These are phyloP conservation scores for Mesembryanthemum crystallinum DNA, from an alignment of 148 eudicot species.

Conservation along the genomic window DNA sequence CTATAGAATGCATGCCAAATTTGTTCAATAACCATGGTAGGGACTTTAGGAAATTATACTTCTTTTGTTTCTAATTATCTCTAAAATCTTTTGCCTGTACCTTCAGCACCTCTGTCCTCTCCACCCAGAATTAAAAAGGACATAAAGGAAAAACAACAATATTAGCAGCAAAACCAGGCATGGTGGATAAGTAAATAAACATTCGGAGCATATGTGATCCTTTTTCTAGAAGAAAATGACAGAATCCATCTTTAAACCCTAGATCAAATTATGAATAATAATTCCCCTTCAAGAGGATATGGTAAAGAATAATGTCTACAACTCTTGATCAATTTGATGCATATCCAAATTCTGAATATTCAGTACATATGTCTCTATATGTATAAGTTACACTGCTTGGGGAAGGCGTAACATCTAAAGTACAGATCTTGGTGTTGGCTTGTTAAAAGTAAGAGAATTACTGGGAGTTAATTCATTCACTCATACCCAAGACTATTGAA, in stretches of 20 bases:
- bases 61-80: not conserved
- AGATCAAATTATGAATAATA: not conserved
- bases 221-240: not conserved
- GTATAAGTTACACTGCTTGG: not conserved
- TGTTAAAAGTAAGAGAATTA: not conserved
- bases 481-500: not conserved
- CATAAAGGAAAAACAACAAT: not conserved
- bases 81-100: not conserved
- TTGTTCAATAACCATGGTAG: not conserved
- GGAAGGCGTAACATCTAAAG: not conserved
- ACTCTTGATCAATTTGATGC: not conserved
- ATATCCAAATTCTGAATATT: too few species aligned
- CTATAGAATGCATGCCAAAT: not conserved
- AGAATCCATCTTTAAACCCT: not conserved
- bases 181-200: not conserved
- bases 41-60: not conserved
- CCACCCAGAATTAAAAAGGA: not conserved
- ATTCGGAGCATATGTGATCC: not conserved
- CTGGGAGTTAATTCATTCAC: too few species aligned
- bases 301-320: not conserved
- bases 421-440: not conserved
- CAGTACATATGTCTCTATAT: too few species aligned
- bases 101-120: not conserved
- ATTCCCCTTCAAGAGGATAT: not conserved
- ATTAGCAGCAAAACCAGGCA: not conserved